Evolutionary conservation across 2,329 filamentous ascomycete genomes (phyloP), one percentile per base, ranked within the genome.

Genomic region (Acrodontium crateriforme): DNA sequence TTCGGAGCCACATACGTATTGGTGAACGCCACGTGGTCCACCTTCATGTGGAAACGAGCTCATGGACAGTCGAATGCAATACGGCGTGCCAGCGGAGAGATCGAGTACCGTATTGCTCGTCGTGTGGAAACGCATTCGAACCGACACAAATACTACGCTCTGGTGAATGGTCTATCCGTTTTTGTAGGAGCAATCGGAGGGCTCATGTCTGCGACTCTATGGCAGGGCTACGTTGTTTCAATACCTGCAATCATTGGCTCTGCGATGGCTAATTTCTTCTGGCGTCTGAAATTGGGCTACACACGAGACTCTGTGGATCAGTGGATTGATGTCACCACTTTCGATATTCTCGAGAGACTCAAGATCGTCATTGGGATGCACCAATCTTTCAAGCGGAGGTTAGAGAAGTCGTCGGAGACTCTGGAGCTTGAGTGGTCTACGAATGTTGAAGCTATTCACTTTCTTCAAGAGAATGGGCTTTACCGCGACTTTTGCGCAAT

Each of bases 141-240:
- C 15, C 46, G 49, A n/a, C 51, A 68, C 13, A 55, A 62, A 18
- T 39, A 57, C 2, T 66, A 67, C 26, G 56, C 59, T 5, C 26
- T 46, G 2, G 35, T 64, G 18, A 65, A 62, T 23, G 63, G 62
- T 1, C 30, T 55, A 2, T 58, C 59, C 1, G 60, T 63, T n/a
- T n/a, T n/a, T 0, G 28, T 69, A 0, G 39, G 69, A 0, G 62
- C 63, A 4, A 63, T 63, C 5, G 59, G 55, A 1, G 65, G 55
- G 2, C 65, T 63, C 0, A 54, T 69, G 49, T 68, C 64, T 0
- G 58, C 64, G 0, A 61, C 58, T 3, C 40, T 46, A 16, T 70
- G 66, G 66, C 64, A 59, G 56, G 67, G 60, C 2, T 71, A 71
- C 26, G 49, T 67, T 0, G 51, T 69, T 0, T 45, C 69, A 4